Base-by-base conservation (phyloP, 2,329 filamentous ascomycete genomes). In the Fusarium sp. region DNA sequence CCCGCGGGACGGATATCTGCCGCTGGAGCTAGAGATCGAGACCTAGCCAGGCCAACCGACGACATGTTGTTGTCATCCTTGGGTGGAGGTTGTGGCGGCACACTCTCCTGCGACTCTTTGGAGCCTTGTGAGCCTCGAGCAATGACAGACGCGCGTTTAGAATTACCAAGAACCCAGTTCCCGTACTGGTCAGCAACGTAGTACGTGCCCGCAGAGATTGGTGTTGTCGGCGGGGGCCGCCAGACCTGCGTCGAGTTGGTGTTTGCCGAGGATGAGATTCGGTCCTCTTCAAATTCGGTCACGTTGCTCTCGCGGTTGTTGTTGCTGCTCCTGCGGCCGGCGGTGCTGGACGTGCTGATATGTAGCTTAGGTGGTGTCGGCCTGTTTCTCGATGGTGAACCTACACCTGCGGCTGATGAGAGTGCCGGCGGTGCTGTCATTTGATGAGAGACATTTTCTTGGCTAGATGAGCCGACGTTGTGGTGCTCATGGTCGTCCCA, bases 211-310 rank as follows among this genome's bases (percentile, higher is more conserved):
- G 85, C 85, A 3, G 86, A 86, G 45, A 83, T 81, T 2, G 87
- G 85, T 22, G 84, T 85, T 3, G 82, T 82, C 3, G 85, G 83
- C 0, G 87, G 87, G 7, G 86, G 87, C 14, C 86, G 82, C 88
- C 88, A 90, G 54, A 89, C 84, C 65, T 86, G 84, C 14, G 73
- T 84, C 27, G 48, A 52, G 76, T 57, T 83, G n/a, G 72, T 84
- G 76, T 59, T 83, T 27, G 77, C 79, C 5, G 82, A 81, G 56
- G 77, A 54, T 52, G 84, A 81, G 75, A 82, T 58, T 67, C 81
- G 81, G 68, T 87, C 85, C 80, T 90, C 85, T 69, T 89, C 87
- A 67, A 89, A 87, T 80, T 90, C 84, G 10, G 88, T 86, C 71
- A 88, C 81, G 66, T 85, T 82, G 79, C 88, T 86, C 65, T 86